Evolutionary conservation across 225 moss, liverwort and hornwort species (phyloP), one percentile per base, ranked within the genome.

Genomic region (Pseudoscleropodium purum): DNA sequence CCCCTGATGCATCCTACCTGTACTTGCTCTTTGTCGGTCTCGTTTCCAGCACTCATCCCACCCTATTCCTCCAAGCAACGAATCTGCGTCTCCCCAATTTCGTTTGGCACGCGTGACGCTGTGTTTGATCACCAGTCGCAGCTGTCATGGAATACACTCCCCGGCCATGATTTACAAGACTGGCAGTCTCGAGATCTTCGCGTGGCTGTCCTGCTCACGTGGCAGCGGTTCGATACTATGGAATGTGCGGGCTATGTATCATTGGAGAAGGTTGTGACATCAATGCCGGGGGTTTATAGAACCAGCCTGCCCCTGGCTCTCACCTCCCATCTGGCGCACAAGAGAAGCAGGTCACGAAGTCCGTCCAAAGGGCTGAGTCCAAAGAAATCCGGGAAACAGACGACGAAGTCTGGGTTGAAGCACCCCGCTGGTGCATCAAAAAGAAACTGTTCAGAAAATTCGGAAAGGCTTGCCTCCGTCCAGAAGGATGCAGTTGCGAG

Each of bases 101-200:
- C 72, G 34, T 90, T 90, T 56, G 80, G 84, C 37, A 90, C 90
- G 25, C 91, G 93, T 54, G 93, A 94, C 49, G 91, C 81, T 85
- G 70, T 91, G 16, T 94, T 94, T 87, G 93, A 93, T 57, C 90
- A 93, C 88, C 93, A 94, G 80, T 92, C 88, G 49, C 91, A 89
- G 30, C 26, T 93, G 27, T 83, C 63, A 33, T 94, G 94, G 94
- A 91, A 73, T 19, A 36, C 88, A 29, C 94, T 89, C 15, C 87
- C 91, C 2, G 79, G 66, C 37, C 87, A 89, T 75, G 79, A 87
- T 75, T 43, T 93, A 82, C 41, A 91, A 56, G 84, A 82, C 14
- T 94, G 91, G 94, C 88, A 83, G 41, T 89, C 72, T 79, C 88
- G 51, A 87, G 63, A 87, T 69, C 84, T 94, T 41, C 67, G 84